These are phyloP conservation scores for Trypanosomatidae sp. DNA, from an alignment of 208 protist genomes.

Conservation along the genomic window DNA sequence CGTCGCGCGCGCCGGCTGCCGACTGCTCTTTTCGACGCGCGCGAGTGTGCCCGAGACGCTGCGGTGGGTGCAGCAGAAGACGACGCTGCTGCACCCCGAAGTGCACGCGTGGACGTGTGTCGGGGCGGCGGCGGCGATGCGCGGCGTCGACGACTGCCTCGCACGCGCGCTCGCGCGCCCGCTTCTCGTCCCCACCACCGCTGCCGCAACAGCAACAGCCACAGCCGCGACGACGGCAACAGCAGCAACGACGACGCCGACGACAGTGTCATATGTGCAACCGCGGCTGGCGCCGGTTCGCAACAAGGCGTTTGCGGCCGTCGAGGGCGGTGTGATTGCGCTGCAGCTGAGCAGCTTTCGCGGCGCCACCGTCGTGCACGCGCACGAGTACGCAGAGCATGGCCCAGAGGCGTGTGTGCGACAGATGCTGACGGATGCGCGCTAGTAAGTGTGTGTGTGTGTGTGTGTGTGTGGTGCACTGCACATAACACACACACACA, in stretches of 20 bases:
- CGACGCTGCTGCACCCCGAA: constrained; percentile 6
- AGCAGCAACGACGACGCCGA: too few relatives aligned
- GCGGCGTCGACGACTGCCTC: constrained; percentile 10
- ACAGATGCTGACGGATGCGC: too few relatives aligned
- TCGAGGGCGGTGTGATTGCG: constrained; percentile 47
- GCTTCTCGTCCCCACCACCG: too few relatives aligned
- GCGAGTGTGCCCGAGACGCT: constrained; percentile 15
- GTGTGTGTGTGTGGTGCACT: too few relatives aligned
- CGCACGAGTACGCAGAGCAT: too few relatives aligned
- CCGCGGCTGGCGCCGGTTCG: constrained; percentile 14
- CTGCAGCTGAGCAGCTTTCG: constrained; percentile 39
- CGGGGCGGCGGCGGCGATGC: constrained; percentile 12
- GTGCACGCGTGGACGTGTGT: constrained; percentile 22
- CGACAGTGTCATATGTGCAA: constrained; percentile 1
- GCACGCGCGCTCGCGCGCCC: constrained; percentile 8
- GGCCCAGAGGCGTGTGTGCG: too few relatives aligned
- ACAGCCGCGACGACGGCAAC: too few relatives aligned
- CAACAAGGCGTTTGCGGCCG: constrained; percentile 18
- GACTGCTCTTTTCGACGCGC: constrained; percentile 11
- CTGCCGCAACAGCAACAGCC: too few relatives aligned
- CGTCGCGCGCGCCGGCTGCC: background rate
- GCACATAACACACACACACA: too few relatives aligned
- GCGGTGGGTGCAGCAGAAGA: constrained; percentile 11
- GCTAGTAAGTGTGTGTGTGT: too few relatives aligned
- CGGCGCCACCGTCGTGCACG: too few relatives aligned